Conservation (phyloP, 768 basidiomycete genomes). For the Floccularia luteovirens region DNA sequence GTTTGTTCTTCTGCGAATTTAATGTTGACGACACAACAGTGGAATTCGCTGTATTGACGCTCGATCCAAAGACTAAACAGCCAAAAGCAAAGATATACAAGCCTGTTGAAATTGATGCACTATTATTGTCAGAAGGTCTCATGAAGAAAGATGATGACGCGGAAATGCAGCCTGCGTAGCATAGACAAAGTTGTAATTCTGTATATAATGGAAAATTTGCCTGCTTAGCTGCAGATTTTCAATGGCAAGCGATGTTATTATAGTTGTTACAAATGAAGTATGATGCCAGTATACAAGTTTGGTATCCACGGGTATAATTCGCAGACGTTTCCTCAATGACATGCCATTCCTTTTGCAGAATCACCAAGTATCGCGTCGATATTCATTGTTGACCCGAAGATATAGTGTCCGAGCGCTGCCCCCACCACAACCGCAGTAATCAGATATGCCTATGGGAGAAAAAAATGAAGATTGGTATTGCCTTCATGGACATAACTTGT, state of each 20-base stretch:
- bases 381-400: constrained; percentile 64
- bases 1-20: constrained; percentile 3
- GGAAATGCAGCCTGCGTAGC: constrained; percentile 56
- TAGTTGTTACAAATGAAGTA: no score
- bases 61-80: constrained; percentile 68
- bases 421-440: constrained; percentile 78
- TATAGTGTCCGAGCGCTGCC: constrained; percentile 75
- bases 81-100: constrained; percentile 90
- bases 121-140: constrained; percentile 72
- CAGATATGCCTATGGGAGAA: constrained; percentile 62
- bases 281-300: no score
- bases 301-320: no score
- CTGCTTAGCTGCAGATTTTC: no score
- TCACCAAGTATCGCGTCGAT: constrained; percentile 47
- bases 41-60: constrained; percentile 91
- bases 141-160: constrained; percentile 84
- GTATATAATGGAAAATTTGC: constrained; percentile 16
- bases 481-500: not conserved
- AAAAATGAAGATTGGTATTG: constrained; percentile 3
- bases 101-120: constrained; percentile 80
- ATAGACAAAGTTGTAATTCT: constrained; percentile 4
- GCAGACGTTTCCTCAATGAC: constrained; percentile 59
- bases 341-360: constrained; percentile 62
- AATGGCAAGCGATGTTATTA: no score
- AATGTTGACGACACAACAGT: constrained; percentile 38